Conservation (phyloP, 495 filamentous ascomycete species). For the Hyphodiscus hymeniophilus region DNA sequence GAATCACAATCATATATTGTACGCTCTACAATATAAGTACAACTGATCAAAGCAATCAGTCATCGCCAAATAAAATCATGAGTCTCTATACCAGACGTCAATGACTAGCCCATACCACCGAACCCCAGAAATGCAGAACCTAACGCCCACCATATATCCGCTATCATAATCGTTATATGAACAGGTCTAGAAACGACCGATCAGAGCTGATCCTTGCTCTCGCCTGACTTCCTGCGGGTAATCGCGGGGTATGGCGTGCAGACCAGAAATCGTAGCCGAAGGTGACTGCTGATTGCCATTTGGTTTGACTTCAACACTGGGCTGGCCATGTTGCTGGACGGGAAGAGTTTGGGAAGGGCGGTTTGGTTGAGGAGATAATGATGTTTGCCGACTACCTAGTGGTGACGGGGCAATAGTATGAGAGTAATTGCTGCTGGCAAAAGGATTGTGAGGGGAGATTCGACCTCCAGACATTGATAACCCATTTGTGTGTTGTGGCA, state of each 20-base stretch:
- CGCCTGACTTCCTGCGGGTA: conserved; percentile 18
- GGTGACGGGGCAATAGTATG: conserved; percentile 20
- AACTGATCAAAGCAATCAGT: background rate
- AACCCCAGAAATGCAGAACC: background rate
- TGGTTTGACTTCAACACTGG: conserved; percentile 2
- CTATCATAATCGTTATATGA: conserved; percentile 11
- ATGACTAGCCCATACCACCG: background rate
- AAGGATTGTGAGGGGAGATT: conserved; percentile 21
- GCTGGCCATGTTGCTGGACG: background rate
- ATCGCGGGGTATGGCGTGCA: conserved; percentile 12
- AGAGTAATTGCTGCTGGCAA: conserved; percentile 14
- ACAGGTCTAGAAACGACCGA: conserved; percentile 16
- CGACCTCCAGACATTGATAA: conserved; percentile 14
- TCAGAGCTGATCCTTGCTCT: conserved; percentile 15
- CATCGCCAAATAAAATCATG: conserved; percentile 4
- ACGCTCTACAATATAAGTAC: conserved; percentile 1
- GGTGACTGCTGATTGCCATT: conserved; percentile 17
- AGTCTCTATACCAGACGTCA: background rate
- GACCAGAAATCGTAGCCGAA: background rate
- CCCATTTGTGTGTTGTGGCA: conserved; percentile 17
- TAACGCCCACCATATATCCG: conserved; percentile 14
- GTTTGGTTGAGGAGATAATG: conserved; percentile 20
- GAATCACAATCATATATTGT: conserved; percentile 1
- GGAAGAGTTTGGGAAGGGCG: conserved; percentile 7
- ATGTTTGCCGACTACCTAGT: conserved; percentile 20